Evolutionary conservation across 2,329 filamentous ascomycete species (phyloP).

Genomic region (Rachicladosporium sp.): DNA sequence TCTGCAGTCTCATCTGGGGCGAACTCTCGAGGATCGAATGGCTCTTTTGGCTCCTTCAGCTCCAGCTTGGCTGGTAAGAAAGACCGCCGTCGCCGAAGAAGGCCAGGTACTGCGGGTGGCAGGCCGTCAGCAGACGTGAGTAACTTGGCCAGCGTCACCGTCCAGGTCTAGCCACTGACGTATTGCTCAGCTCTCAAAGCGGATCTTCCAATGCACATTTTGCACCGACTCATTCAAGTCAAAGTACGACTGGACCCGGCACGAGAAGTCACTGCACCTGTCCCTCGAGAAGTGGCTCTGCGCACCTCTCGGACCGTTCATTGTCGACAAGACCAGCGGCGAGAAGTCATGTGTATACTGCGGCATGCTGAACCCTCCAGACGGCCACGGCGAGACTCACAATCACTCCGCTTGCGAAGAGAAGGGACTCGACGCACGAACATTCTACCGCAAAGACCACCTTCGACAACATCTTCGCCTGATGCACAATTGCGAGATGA

Average conservation of each 20-base stretch:
- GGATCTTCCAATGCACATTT: constrained; percentile 4
- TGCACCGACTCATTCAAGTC: constrained; percentile 5
- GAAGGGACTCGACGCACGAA: neutral
- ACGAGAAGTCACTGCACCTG: constrained; percentile 5
- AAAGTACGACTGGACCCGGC: constrained; percentile 6
- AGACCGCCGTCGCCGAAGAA: constrained; percentile 40
- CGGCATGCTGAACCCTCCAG: neutral
- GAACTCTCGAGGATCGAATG: constrained; percentile 43
- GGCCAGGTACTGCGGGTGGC: constrained; percentile 6
- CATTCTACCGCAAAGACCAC: constrained; percentile 3
- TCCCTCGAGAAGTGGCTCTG: constrained; percentile 3
- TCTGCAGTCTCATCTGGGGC: constrained; percentile 36
- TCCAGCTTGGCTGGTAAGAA: constrained; percentile 42
- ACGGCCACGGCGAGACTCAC: neutral
- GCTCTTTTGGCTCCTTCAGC: constrained; percentile 41
- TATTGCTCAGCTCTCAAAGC: too few relatives aligned
- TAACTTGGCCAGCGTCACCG: too few relatives aligned
- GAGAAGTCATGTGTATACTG: constrained; percentile 1
- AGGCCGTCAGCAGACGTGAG: constrained; percentile 14
- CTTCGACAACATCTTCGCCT: constrained; percentile 3
- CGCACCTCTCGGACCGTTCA: neutral
- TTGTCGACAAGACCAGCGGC: neutral
- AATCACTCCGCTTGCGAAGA: constrained; percentile 1
- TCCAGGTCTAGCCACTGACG: too few relatives aligned
- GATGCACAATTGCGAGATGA: constrained; percentile 38